Evolutionary conservation across 1,284 basidiomycete species (phyloP).

Genomic region (Microbotryum saponariae): DNA sequence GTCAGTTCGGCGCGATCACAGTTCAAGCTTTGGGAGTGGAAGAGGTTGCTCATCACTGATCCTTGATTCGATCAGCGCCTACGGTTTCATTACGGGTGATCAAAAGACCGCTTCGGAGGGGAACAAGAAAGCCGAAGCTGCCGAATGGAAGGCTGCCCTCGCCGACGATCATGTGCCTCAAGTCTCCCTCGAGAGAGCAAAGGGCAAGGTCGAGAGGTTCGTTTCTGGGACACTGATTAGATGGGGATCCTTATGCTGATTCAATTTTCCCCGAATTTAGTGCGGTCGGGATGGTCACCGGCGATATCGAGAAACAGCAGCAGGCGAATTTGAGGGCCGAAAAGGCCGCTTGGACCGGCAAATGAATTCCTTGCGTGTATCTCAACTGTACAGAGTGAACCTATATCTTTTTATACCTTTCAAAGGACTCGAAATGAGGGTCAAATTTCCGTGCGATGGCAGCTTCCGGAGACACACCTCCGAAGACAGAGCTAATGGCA

Average conservation of each 20-base stretch:
- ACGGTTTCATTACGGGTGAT: slow-evolving; percentile 41
- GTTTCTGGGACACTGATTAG: neutral
- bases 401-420: too few relatives aligned
- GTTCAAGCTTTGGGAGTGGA: neutral
- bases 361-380: slow-evolving; percentile 2
- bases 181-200: slow-evolving; percentile 11
- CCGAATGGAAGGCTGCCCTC: slow-evolving; percentile 39
- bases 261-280: slow-evolving; percentile 4
- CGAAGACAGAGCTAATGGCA: too few relatives aligned
- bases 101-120: slow-evolving; percentile 39
- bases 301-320: slow-evolving; percentile 40
- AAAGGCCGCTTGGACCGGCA: slow-evolving; percentile 42
- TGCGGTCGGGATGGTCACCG: slow-evolving; percentile 40
- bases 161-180: slow-evolving; percentile 17
- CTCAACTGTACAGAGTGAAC: too few relatives aligned
- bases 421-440: too few relatives aligned
- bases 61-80: slow-evolving; percentile 31
- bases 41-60: neutral
- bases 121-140: slow-evolving; percentile 40
- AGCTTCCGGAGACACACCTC: too few relatives aligned
- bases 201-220: slow-evolving; percentile 34
- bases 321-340: slow-evolving; percentile 40
- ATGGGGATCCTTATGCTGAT: too few relatives aligned
- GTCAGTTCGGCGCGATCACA: slow-evolving; percentile 30
- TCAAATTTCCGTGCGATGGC: too few relatives aligned